phyloP scores from a whole-genome alignment of 1,284 basidiomycete species.

The Ceratobasidium sp. region DNA sequence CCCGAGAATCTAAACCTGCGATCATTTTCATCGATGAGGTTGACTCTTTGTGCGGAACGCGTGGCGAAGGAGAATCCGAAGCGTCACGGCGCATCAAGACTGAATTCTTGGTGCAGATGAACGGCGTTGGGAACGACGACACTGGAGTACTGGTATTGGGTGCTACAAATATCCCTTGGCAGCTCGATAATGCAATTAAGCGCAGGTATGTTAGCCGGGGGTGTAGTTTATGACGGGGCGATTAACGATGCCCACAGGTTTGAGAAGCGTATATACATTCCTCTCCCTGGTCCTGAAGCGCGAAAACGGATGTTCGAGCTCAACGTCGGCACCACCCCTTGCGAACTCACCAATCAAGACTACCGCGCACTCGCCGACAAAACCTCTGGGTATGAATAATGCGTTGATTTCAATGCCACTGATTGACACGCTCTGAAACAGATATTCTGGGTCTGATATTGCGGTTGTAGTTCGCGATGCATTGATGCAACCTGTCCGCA shows the following conservation, averaged over 20 bases:
- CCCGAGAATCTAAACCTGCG: conserved; percentile 92
- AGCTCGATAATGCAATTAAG: conserved; percentile 97
- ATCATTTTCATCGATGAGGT: conserved; percentile 99
- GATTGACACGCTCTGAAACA: conserved; percentile 43
- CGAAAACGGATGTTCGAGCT: conserved; percentile 95
- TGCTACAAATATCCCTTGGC: conserved; percentile 98
- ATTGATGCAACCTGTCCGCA: conserved; percentile 97
- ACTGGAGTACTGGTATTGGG: conserved; percentile 98
- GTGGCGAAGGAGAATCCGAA: conserved; percentile 96
- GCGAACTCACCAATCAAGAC: conserved; percentile 79
- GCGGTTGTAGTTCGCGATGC: conserved; percentile 95
- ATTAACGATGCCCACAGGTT: conserved; percentile 63
- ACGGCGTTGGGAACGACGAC: conserved; percentile 97
- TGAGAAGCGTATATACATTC: conserved; percentile 98
- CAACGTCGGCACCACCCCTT: conserved; percentile 93
- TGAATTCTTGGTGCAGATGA: conserved; percentile 98
- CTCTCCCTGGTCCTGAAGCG: conserved; percentile 93
- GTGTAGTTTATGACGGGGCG: background rate
- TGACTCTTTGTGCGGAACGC: conserved; percentile 92
- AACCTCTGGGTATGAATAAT: conserved; percentile 77
- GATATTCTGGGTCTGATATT: conserved; percentile 95
- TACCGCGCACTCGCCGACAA: conserved; percentile 81
- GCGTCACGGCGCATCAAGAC: conserved; percentile 97
- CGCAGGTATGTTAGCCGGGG: conserved; percentile 66
- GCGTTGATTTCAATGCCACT: conserved; percentile 26